Conservation (phyloP, 75 land plant genomes). For the Azolla pinnata region DNA sequence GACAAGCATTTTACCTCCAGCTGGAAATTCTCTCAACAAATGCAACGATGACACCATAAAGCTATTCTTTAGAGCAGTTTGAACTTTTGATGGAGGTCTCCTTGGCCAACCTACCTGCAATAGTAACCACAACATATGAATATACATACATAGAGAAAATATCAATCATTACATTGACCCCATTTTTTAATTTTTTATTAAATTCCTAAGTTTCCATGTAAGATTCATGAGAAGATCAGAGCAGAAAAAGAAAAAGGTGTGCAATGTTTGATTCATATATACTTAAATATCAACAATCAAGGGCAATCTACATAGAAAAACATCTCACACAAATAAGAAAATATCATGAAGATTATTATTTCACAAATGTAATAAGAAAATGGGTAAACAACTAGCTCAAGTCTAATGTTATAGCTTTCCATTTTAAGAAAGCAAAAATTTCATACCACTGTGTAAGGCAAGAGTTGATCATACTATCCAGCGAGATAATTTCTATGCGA, state of each 20-base stretch:
- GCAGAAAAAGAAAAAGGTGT: neutral
- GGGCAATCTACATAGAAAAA: too few species aligned
- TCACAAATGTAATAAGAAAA: too few species aligned
- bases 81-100: conserved; percentile 74
- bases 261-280: neutral
- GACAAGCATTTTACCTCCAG: too few species aligned
- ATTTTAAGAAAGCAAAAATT: too few species aligned
- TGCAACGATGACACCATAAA: conserved; percentile 85
- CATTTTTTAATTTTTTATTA: neutral
- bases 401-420: too few species aligned
- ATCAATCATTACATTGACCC: neutral
- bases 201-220: neutral
- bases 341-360: too few species aligned
- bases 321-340: too few species aligned
- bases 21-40: conserved; percentile 37
- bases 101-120: conserved; percentile 96
- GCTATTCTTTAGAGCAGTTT: conserved; percentile 82
- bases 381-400: too few species aligned
- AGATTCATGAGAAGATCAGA: neutral
- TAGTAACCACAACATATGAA: conserved; percentile 7
- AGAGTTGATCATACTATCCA: too few species aligned
- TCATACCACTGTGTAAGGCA: too few species aligned
- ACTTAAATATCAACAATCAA: neutral
- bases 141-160: neutral
- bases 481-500: too few species aligned